Evolutionary conservation across 2,329 filamentous ascomycete genomes (phyloP).

Genomic region (Aspergillus tubingensis): DNA sequence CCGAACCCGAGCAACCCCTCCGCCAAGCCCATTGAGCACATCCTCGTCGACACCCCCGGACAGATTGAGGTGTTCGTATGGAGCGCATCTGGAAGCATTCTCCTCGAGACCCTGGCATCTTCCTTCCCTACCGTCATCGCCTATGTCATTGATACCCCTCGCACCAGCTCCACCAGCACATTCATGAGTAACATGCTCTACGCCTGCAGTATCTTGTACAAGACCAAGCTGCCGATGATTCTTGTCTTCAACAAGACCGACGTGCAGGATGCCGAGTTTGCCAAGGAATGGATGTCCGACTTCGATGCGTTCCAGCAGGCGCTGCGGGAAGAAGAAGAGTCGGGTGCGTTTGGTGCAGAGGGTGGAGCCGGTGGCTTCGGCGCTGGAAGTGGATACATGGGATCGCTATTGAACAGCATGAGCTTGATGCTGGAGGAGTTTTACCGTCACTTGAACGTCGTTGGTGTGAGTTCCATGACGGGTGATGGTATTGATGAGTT

Average conservation of each 20-base stretch:
- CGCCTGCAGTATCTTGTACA: conserved; percentile 97
- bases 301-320: conserved; percentile 94
- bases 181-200: conserved; percentile 99
- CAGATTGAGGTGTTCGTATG: conserved; percentile 99
- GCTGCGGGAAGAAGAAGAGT: conserved; percentile 74
- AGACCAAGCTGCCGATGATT: conserved; percentile 98
- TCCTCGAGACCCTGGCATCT: conserved; percentile 88
- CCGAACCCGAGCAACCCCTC: conserved; percentile 52
- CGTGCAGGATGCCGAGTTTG: conserved; percentile 85
- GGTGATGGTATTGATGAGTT: conserved; percentile 91
- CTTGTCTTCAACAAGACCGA: conserved; percentile 99
- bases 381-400: conserved; percentile 92
- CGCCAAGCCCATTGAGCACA: conserved; percentile 69
- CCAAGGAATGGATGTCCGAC: conserved; percentile 99
- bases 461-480: conserved; percentile 90
- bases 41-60: conserved; percentile 91
- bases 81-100: conserved; percentile 91
- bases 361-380: conserved; percentile 62
- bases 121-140: conserved; percentile 96
- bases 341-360: conserved; percentile 71
- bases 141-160: conserved; percentile 95
- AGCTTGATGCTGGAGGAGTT: conserved; percentile 97
- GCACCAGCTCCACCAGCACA: conserved; percentile 87
- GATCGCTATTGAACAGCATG: conserved; percentile 94
- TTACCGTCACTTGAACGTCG: conserved; percentile 88